These are phyloP conservation scores for Metschnikowia sp. DNA, from an alignment of 805 yeast genomes.

Conservation along the genomic window DNA sequence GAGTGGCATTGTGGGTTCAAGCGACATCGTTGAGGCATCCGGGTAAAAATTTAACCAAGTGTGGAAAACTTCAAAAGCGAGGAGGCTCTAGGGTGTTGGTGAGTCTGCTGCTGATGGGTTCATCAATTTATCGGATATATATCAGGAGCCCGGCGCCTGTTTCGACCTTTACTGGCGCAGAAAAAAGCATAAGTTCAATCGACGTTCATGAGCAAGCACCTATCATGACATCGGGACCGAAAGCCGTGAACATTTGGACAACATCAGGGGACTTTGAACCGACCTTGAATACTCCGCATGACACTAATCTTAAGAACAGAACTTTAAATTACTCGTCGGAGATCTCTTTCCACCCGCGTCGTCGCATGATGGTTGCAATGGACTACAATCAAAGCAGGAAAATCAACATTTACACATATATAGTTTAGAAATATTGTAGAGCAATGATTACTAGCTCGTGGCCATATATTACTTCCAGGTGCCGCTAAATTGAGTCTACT, in stretches of 20 bases:
- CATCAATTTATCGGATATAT: slow-evolving; percentile 79
- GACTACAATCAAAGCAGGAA: slow-evolving; percentile 74
- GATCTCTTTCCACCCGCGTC: slow-evolving; percentile 88
- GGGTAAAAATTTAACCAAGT: too few relatives aligned
- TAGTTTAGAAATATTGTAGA: slow-evolving; percentile 28
- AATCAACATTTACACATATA: slow-evolving; percentile 54
- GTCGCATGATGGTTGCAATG: slow-evolving; percentile 88
- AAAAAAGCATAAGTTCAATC: slow-evolving; percentile 56
- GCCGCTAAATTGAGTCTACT: too few relatives aligned
- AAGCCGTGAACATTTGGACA: slow-evolving; percentile 75
- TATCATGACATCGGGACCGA: slow-evolving; percentile 81
- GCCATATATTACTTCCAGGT: too few relatives aligned
- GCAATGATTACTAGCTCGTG: background rate
- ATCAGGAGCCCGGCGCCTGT: slow-evolving; percentile 74
- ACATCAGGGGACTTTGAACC: slow-evolving; percentile 75
- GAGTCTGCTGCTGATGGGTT: slow-evolving; percentile 79
- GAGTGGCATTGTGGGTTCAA: too few relatives aligned
- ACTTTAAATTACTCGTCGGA: slow-evolving; percentile 57
- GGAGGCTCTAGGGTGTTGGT: slow-evolving; percentile 92
- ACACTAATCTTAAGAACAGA: slow-evolving; percentile 41
- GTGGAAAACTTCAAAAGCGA: slow-evolving; percentile 40
- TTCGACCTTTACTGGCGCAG: slow-evolving; percentile 55
- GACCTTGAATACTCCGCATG: slow-evolving; percentile 51
- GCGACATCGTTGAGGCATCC: too few relatives aligned
- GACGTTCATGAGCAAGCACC: slow-evolving; percentile 97